Evolutionary conservation across 1,139 yeast genomes (phyloP).

Genomic region (Debaryomycetaceae sp.): DNA sequence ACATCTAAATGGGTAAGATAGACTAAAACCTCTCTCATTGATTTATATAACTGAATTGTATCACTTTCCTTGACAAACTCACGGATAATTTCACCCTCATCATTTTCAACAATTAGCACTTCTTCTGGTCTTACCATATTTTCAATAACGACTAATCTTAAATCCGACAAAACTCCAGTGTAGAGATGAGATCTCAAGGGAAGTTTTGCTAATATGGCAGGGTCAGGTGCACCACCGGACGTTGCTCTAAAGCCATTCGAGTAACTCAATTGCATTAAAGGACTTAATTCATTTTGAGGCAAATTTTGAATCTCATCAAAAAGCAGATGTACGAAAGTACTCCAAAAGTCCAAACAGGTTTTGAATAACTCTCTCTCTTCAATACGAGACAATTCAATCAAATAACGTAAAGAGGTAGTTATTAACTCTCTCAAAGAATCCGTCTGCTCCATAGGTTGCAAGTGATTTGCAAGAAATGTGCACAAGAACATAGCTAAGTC

Average conservation of each 20-base stretch:
- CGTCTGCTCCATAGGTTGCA: slow-evolving; percentile 66
- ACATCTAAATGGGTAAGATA: slow-evolving; percentile 95
- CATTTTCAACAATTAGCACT: slow-evolving; percentile 93
- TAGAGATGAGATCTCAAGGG: slow-evolving; percentile 87
- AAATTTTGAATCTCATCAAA: slow-evolving; percentile 82
- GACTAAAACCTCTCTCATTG: slow-evolving; percentile 93
- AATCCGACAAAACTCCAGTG: slow-evolving; percentile 67
- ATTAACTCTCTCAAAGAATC: slow-evolving; percentile 58
- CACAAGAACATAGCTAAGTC: slow-evolving; percentile 93
- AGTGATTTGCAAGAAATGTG: slow-evolving; percentile 77
- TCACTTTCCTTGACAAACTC: slow-evolving; percentile 97
- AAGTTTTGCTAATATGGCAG: slow-evolving; percentile 67
- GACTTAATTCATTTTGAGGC: slow-evolving; percentile 69
- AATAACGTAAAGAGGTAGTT: slow-evolving; percentile 71
- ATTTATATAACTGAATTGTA: slow-evolving; percentile 90
- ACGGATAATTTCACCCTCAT: slow-evolving; percentile 97
- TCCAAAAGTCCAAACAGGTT: slow-evolving; percentile 94
- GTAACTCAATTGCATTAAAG: slow-evolving; percentile 69
- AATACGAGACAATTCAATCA: slow-evolving; percentile 81
- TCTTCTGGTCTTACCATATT: slow-evolving; percentile 99
- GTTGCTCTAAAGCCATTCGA: slow-evolving; percentile 45
- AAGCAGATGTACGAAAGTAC: slow-evolving; percentile 72
- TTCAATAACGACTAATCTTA: slow-evolving; percentile 89
- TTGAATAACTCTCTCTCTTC: slow-evolving; percentile 96
- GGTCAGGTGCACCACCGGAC: slow-evolving; percentile 83